Evolutionary conservation across 805 yeast genomes (phyloP).

Genomic region (Saccharomycopsis schoenii): DNA sequence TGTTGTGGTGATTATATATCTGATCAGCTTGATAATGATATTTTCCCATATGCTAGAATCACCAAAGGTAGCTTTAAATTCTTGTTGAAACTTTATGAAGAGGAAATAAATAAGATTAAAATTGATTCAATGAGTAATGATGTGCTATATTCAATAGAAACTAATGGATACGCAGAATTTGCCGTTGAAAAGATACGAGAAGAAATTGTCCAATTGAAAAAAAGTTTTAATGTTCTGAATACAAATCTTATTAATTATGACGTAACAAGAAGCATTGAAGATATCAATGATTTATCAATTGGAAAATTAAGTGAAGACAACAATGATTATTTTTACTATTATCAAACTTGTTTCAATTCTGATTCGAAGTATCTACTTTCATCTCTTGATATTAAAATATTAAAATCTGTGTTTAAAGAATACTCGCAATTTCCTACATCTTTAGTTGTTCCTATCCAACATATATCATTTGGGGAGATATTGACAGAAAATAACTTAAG

Average conservation of each 20-base stretch:
- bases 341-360: constrained; percentile 67
- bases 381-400: constrained; percentile 67
- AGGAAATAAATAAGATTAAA: constrained; percentile 51
- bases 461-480: constrained; percentile 54
- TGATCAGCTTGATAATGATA: constrained; percentile 22
- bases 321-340: constrained; percentile 51
- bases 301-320: constrained; percentile 6
- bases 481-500: constrained; percentile 45
- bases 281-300: neutral
- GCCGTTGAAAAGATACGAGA: constrained; percentile 32
- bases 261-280: neutral
- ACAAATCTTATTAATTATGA: neutral
- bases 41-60: constrained; percentile 51
- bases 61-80: constrained; percentile 55
- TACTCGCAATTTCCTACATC: constrained; percentile 63
- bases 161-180: constrained; percentile 44
- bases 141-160: constrained; percentile 33
- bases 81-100: constrained; percentile 41
- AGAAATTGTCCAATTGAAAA: constrained; percentile 18
- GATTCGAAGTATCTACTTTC: constrained; percentile 60
- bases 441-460: constrained; percentile 54
- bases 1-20: constrained; percentile 19
- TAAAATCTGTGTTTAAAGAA: constrained; percentile 49
- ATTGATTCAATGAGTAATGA: constrained; percentile 23
- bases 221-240: neutral